Evolutionary conservation across 768 basidiomycete genomes (phyloP), one percentile per base, ranked within the genome.

Genomic region (Roridomyces roridus): DNA sequence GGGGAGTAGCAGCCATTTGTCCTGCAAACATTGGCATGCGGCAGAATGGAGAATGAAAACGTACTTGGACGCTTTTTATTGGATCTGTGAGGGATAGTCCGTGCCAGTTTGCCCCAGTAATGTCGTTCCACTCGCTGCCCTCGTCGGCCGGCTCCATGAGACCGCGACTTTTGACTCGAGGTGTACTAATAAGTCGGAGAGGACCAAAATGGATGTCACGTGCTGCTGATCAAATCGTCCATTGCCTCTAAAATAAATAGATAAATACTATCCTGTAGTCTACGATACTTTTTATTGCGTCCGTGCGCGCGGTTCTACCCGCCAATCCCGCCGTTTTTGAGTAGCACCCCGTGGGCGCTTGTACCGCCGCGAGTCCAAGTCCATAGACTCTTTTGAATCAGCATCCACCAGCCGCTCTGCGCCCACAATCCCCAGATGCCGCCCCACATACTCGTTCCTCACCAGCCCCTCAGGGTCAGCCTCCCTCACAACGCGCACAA

Each of bases 1-100:
- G 2, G 97, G 97, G 3, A 99, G 78, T 10, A 99, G 78, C 18
- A 97, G 85, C 97, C 97, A 99, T 87, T 99, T 99, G 71, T 99
- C 97, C 96, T 97, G 40, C 28, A 46, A 49, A 54, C 29, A 61
- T 57, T 51, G 18, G 59, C 31, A 29, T 37, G 44, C 29, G 29
- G 24, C 46, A 25, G 28, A 52, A 17, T 37, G 31, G 21, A 35
- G 31, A 45, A n/a, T 45, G 29, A 39, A 52, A 26, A 72, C 86
- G 64, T 68, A 94, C 96, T 84, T 97, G 89, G 17, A 98, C 87
- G 37, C 77, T 85, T 77, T 96, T 96, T 52, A 98, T 87, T 0
- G 93, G 91, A 74, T 96, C 95, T 12, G 89, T 86, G n/a, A 96
- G 77, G 23, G 86, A 86, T 49, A 94, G 70, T 10, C 92, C 91